Conservation (phyloP, 257 asterid species). For the Phtheirospermum japonicum region DNA sequence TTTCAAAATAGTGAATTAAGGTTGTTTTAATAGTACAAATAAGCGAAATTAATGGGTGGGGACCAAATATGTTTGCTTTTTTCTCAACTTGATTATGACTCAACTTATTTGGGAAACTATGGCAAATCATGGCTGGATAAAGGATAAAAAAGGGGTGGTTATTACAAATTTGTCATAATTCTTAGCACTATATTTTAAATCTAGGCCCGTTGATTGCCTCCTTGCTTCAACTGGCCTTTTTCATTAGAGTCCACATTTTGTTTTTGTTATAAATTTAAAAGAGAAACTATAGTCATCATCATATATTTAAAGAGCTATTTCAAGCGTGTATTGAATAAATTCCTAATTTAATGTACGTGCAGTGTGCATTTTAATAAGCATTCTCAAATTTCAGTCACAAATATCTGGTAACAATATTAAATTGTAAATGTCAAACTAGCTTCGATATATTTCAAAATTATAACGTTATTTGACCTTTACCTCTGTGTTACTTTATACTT, state of each 20-base stretch:
- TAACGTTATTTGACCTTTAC: conserved; percentile 2
- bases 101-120: conserved; percentile 19
- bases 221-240: not conserved
- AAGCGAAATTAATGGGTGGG: conserved; percentile 25
- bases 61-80: conserved; percentile 28
- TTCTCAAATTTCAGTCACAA: too few species aligned
- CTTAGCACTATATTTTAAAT: conserved; percentile 22
- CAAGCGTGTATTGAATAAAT: too few species aligned
- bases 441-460: not conserved
- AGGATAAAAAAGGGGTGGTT: not conserved
- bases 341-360: too few species aligned
- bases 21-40: conserved; percentile 27
- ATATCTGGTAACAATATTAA: not conserved
- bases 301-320: too few species aligned
- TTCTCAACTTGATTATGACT: conserved; percentile 28
- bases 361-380: too few species aligned
- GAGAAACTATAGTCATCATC: too few species aligned
- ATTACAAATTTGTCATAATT: conserved; percentile 18
- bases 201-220: conserved; percentile 18
- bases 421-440: not conserved
- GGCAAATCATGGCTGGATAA: conserved; percentile 20
- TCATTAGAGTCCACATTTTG: not conserved
- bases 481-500: not conserved
- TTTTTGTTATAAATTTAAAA: too few species aligned
- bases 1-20: conserved; percentile 12